Evolutionary conservation across 1,284 basidiomycete species (phyloP).

Genomic region (Psilocybe mexicana): DNA sequence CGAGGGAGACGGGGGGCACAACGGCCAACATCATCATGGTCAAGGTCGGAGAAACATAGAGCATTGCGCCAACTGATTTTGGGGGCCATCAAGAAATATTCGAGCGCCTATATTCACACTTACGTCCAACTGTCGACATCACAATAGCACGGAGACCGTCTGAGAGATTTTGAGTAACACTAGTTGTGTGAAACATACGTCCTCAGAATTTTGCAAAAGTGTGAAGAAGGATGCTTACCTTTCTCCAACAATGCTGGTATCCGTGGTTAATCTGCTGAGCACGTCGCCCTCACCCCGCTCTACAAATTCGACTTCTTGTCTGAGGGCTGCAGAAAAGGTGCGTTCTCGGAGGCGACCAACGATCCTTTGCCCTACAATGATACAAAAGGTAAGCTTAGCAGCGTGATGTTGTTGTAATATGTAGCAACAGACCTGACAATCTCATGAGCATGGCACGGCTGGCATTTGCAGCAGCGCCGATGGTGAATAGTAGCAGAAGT

Average conservation of each 20-base stretch:
- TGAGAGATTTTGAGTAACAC: constrained; percentile 88
- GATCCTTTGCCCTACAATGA: constrained; percentile 78
- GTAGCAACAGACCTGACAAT: constrained; percentile 57
- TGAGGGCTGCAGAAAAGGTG: constrained; percentile 80
- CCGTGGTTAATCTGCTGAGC: constrained; percentile 87
- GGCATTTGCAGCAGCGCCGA: constrained; percentile 88
- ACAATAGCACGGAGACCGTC: constrained; percentile 88
- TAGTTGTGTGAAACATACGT: constrained; percentile 27
- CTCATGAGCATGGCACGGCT: constrained; percentile 89
- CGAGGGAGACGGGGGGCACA: constrained; percentile 94
- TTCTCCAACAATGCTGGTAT: constrained; percentile 95
- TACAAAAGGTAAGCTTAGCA: neutral
- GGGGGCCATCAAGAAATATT: neutral
- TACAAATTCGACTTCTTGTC: constrained; percentile 91
- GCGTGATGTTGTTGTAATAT: constrained; percentile 18
- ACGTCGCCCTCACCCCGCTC: constrained; percentile 95
- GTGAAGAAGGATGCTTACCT: constrained; percentile 50
- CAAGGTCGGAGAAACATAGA: constrained; percentile 89
- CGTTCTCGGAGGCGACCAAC: constrained; percentile 85
- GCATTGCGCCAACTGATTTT: constrained; percentile 86
- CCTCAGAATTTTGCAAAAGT: neutral
- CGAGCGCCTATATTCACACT: constrained; percentile 33
- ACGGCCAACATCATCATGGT: constrained; percentile 93
- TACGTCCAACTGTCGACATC: constrained; percentile 87
- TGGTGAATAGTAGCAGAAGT: constrained; percentile 80